Percentiles rank a stretch among this genome's conserved stretches.
phyloP scores from a whole-genome alignment of 306 rosid species.

The Castanea mollissima region DNA sequence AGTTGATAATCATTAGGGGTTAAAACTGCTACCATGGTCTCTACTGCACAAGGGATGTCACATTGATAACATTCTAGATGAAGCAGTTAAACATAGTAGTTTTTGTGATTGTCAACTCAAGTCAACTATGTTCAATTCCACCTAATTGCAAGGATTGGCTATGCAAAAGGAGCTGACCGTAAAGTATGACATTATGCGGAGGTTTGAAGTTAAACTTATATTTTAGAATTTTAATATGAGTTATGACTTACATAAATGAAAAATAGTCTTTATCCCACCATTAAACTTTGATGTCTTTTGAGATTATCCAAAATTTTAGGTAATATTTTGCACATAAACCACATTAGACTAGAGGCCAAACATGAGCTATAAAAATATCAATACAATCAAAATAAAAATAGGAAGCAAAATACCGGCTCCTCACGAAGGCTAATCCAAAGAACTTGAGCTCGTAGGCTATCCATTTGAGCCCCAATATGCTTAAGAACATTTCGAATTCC shows the following conservation, averaged over 20 bases:
- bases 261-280: background rate
- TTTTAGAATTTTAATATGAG: background rate
- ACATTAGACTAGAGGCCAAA: background rate
- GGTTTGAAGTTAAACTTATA: background rate
- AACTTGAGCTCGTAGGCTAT: constrained; percentile 43
- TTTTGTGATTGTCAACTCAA: background rate
- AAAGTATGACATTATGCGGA: background rate
- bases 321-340: background rate
- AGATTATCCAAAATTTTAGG: background rate
- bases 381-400: background rate
- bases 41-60: background rate
- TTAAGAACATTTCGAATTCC: constrained; percentile 84
- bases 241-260: background rate
- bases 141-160: background rate
- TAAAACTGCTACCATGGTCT: background rate
- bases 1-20: background rate
- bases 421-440: constrained; percentile 95
- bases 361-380: background rate
- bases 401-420: constrained; percentile 58
- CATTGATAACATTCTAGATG: background rate
- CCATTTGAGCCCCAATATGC: constrained; percentile 62
- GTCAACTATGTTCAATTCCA: background rate
- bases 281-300: background rate
- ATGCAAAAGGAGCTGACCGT: background rate
- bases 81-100: background rate